Evolutionary conservation across 257 asterid genomes (phyloP), one percentile per base, ranked within the genome.

Genomic region (Solanum neorickii): DNA sequence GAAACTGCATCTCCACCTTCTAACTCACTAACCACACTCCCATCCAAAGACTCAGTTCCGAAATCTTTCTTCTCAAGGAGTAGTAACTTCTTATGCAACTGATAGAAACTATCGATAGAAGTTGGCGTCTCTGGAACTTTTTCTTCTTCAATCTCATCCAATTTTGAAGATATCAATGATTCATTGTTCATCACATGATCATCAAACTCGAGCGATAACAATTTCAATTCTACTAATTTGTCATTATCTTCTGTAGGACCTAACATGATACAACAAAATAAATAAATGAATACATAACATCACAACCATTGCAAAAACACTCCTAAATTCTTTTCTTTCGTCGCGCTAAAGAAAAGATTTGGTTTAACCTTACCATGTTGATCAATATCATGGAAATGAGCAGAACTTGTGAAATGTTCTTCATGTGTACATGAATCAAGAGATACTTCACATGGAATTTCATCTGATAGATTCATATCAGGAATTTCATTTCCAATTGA

Each of bases 401-500:
- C 87, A 86, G 90, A 88, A 86, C 86, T 90, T 44, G 93, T 74
- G 4, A 91, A 88, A 90, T 91, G 90, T 83, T 91, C 89, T 90
- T 92, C 93, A 69, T 90, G 46, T 49, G 18, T 82, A 49, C 27
- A 31, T 16, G 29, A 47, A 80, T 52, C 1, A 80, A 29, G 44
- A 89, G 80, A 83, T 47, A 7, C 85, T 80, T 29, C 44, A 72
- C 42, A 89, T 88, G 91, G 94, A 78, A 93, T 65, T 87, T 94
- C 98, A 86, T 93, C 96, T 83, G 94, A 87, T 70, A 91, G 87
- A 87, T 96, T 94, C 89, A 96, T 88, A 91, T 94, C 98, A 49
- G 98, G 99, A 91, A 97, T 97, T 87, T 96, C 99, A 41, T 98
- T 96, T 85, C 98, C 99, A 86, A 96, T 96, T 62, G 96, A 97